Percentiles rank a stretch among this genome's conserved stretches.
Conservation (phyloP, 345 rosid genomes). For the Mercurialis annua region DNA sequence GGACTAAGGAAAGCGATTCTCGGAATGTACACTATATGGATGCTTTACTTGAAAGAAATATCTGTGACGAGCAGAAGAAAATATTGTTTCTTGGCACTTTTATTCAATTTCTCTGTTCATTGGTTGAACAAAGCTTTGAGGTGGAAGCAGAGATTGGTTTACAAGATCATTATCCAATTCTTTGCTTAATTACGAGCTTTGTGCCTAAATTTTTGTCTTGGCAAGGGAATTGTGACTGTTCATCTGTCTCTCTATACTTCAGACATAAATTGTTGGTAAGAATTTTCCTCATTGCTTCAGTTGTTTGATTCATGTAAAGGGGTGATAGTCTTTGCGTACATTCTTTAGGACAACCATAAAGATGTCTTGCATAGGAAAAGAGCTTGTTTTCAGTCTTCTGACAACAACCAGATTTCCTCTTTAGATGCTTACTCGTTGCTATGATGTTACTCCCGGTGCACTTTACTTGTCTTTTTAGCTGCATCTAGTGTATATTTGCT, state of each 20-base stretch:
- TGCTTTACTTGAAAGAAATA: constrained; percentile 19
- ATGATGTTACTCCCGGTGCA: too few species aligned
- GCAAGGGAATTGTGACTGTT: constrained; percentile 31
- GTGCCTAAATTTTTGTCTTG: constrained; percentile 58
- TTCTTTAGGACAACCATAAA: constrained; percentile 7
- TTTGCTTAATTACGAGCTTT: constrained; percentile 34
- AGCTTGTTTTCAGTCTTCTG: not conserved
- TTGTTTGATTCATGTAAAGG: constrained; percentile 4
- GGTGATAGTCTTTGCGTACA: not conserved
- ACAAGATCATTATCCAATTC: constrained; percentile 32
- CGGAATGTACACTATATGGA: constrained; percentile 16
- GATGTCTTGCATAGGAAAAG: not conserved
- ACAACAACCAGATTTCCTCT: not conserved
- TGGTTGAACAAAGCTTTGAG: constrained; percentile 42
- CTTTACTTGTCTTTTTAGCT: too few species aligned
- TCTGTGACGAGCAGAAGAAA: constrained; percentile 24
- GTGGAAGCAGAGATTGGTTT: constrained; percentile 32
- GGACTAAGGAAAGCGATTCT: not conserved
- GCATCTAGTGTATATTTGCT: too few species aligned
- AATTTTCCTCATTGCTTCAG: constrained; percentile 12
- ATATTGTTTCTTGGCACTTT: constrained; percentile 56
- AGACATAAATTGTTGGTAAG: constrained; percentile 80
- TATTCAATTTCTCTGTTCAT: constrained; percentile 68
- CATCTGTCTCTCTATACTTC: constrained; percentile 51
- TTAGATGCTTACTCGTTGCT: too few species aligned